Evolutionary conservation across 2,329 filamentous ascomycete species (phyloP), one percentile per base, ranked within the genome.

Genomic region (Ceratocystis variospora): DNA sequence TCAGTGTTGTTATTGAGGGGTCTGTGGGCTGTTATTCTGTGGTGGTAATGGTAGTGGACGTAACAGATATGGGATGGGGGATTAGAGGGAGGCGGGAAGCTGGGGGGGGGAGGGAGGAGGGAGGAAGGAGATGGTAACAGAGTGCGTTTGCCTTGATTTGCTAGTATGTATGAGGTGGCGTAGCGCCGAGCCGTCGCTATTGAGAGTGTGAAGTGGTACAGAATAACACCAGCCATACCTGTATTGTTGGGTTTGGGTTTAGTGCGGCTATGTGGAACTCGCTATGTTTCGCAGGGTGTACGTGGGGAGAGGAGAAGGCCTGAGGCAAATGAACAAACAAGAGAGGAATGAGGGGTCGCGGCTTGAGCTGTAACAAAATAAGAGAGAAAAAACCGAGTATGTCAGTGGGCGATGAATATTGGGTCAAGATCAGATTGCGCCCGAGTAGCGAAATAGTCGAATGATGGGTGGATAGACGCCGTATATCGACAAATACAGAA

Each of bases 311-410:
- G 22, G n/a, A 22, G 46, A 15, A 17, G 46, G 46, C 17, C 64
- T 66, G 63, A 66, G 68, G 61, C 64, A 63, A 65, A 64, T 63
- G 66, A 67, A 69, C 67, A 63, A 66, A 61, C 48, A 61, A 64
- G 64, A 67, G 68, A 69, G 65, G 62, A 68, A 68, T 62, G 59
- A 66, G 25, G 62, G 59, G 68, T 61, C 48, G 68, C 70, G 69
- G 66, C 66, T 64, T 31, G 57, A 65, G 33, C 44, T 28, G 53
- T 57, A 57, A 17, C 10, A 57, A 28, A 57, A 57, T 2, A 22
- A 33, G 28, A 33, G 25, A 57, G 25, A 57, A 48, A n/a, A n/a
- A 48, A 53, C 8, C 5, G 22, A 53, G 48, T 22, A 53, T 53
- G 48, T 19, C 48, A 22, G 10, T 5, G 10, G 22, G 22, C 31